Evolutionary conservation across 306 rosid species (phyloP), one percentile per base, ranked within the genome.

Genomic region (Gastrolobium villosum): DNA sequence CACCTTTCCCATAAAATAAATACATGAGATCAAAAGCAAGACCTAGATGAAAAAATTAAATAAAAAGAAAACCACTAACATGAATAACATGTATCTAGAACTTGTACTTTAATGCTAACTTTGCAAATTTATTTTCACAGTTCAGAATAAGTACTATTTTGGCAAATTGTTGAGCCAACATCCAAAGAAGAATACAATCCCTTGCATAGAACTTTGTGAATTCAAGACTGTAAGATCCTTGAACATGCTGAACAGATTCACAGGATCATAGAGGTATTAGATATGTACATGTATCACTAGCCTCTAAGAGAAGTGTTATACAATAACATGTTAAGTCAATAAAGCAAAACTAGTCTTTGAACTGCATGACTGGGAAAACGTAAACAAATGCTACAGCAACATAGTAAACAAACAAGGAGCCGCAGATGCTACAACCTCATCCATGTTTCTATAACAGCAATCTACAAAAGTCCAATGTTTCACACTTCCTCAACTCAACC

Each of bases 261-360:
- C 26, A 20, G 26, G 26, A 20, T 20, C 26, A 65, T 69, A 55
- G 44, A 77, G 73, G 55, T 78, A 81, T 48, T 15, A 40, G 73
- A 77, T 73, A 64, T 85, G 81, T 85, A 82, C 88, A 85, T 55
- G 54, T 37, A 82, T 70, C 84, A 43, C 72, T 74, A 74, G 55
- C 74, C 73, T 78, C 72, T 68, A 66, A 54, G 59, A 67, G 54
- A 45, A 40, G 26, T 77, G 86, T 78, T 68, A 61, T 48, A 82
- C 82, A 82, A 61, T 39, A 72, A 64, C 80, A 48, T 61, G 57
- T 37, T 37, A 6, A 32, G 43, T 43, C 57, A 46, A 35, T 74
- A 15, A 64, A 75, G 4, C 80, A 79, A 82, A 86, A 79, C 65
- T 76, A 39, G 32, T 54, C 50, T 54, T 41, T 49, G 63, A 43